Base-by-base conservation (phyloP, 1,284 basidiomycete genomes). In the Ceratobasidium sp. region DNA sequence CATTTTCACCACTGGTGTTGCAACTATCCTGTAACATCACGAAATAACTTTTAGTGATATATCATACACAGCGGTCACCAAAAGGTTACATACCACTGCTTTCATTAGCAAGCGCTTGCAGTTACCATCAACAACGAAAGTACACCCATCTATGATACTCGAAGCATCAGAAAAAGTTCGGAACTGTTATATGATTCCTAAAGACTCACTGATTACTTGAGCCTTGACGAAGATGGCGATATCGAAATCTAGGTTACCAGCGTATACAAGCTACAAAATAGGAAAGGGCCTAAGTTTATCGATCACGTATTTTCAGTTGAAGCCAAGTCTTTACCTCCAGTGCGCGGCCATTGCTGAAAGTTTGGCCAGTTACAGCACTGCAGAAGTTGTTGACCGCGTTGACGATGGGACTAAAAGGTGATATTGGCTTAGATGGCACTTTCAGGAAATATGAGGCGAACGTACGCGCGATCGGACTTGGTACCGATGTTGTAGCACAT, bases 21-120 rank as follows among this genome's bases (percentile, higher is more conserved):
- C 50, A 51, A 17, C 50, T 51, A 51, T 51, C 50, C 50, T 51
- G 19, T 17, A 51, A n/a, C 50, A 19, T n/a, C 50, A n/a, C n/a
- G n/a, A n/a, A n/a, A n/a, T 5, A 24, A 51, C 15, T 17, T 7
- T 51, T 51, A 51, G 50, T 5, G 4, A 17, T 19, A n/a, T 24
- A 51, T 17, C 5, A 4, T 51, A 17, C 6, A 24, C 50, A n/a
- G 6, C 3, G 50, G 17, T n/a, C 17, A 51, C 19, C 50, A 51
- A 51, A 51, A 17, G 36, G 36, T n/a, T 41, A 51, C 50, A 6
- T 51, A 51, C 50, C 4, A 51, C 24, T 17, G 50, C 50, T 51
- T 51, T 51, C 19, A 19, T 19, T 4, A 51, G 24, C 50, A 51
- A 24, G 50, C 50, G 50, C 19, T 4, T 17, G 50, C 50, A 51